phyloP scores from a whole-genome alignment of 2,329 filamentous ascomycete genomes.

The Trichoderma sp. region DNA sequence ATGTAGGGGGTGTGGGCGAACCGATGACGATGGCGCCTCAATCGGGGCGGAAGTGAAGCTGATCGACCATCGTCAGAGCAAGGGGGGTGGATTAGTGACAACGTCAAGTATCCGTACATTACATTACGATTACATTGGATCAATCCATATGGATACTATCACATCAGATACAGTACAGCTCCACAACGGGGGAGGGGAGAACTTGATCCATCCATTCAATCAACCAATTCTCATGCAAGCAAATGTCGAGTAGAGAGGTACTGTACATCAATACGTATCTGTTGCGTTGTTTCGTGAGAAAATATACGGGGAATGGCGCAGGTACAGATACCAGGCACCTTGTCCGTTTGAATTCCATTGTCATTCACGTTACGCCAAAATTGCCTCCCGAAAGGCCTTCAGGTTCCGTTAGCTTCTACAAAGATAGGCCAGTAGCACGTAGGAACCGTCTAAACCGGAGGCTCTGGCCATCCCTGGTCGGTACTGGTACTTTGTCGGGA shows the following conservation, averaged over 20 bases:
- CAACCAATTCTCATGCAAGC: too few relatives aligned
- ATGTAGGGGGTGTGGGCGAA: neutral
- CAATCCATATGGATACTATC: too few relatives aligned
- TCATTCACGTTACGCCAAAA: neutral
- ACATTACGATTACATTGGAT: too few relatives aligned
- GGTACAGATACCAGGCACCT: neutral
- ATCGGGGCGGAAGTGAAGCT: slow-evolving; percentile 12
- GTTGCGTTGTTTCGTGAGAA: neutral
- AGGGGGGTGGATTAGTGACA: neutral
- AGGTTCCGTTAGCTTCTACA: neutral
- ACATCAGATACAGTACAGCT: too few relatives aligned
- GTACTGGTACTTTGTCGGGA: neutral
- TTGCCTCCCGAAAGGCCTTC: neutral
- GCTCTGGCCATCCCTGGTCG: neutral
- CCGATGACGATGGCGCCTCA: slow-evolving; percentile 19
- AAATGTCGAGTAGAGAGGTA: neutral
- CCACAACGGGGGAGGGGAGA: too few relatives aligned
- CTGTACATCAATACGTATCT: neutral
- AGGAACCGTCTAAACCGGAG: neutral
- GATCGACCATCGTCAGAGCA: slow-evolving; percentile 14
- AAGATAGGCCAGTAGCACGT: neutral
- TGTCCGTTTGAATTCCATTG: neutral
- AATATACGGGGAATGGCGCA: neutral
- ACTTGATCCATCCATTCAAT: too few relatives aligned
- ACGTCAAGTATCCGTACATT: too few relatives aligned